These are phyloP conservation scores for Russula vinacea DNA, from an alignment of 768 basidiomycete species.

Conservation along the genomic window DNA sequence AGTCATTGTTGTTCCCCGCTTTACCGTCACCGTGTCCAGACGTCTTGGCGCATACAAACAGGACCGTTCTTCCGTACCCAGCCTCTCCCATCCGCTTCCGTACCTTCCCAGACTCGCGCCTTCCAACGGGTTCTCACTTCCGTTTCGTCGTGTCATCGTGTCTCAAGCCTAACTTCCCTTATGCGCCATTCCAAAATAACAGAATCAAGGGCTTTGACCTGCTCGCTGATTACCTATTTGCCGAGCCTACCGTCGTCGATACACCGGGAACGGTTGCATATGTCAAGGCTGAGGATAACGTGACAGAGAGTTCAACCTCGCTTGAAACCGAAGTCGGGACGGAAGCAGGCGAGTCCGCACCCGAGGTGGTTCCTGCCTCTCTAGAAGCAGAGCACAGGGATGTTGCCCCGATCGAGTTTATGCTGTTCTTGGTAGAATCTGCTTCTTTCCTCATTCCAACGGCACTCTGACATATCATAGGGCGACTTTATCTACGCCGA, in stretches of 20 bases:
- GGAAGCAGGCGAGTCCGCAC: conserved; percentile 3
- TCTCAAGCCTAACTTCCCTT: conserved; percentile 70
- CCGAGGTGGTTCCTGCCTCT: conserved; percentile 5
- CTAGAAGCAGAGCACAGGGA: conserved; percentile 4
- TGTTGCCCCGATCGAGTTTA: conserved; percentile 48
- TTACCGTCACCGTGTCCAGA: conserved; percentile 38
- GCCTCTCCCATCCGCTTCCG: conserved; percentile 54
- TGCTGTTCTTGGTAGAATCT: conserved; percentile 53
- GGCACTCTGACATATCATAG: conserved; percentile 12
- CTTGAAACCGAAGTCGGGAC: not conserved
- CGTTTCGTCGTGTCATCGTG: conserved; percentile 70
- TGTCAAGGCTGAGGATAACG: conserved; percentile 11
- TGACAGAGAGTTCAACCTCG: conserved; percentile 5
- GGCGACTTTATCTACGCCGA: conserved; percentile 79
- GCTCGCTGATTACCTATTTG: conserved; percentile 53
- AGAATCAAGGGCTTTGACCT: conserved; percentile 64
- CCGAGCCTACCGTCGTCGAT: conserved; percentile 27
- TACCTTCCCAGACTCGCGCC: conserved; percentile 70
- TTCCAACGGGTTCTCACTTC: conserved; percentile 54
- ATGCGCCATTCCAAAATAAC: conserved; percentile 50
- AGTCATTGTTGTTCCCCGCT: conserved; percentile 2
- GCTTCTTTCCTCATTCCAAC: not conserved
- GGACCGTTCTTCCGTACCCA: conserved; percentile 50
- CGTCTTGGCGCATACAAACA: conserved; percentile 42
- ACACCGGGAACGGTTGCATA: conserved; percentile 14